Percentiles rank a stretch among this genome's conserved stretches.
Conservation (phyloP, 805 yeast species). For the Zygosaccharomyces pseudorouxii region DNA sequence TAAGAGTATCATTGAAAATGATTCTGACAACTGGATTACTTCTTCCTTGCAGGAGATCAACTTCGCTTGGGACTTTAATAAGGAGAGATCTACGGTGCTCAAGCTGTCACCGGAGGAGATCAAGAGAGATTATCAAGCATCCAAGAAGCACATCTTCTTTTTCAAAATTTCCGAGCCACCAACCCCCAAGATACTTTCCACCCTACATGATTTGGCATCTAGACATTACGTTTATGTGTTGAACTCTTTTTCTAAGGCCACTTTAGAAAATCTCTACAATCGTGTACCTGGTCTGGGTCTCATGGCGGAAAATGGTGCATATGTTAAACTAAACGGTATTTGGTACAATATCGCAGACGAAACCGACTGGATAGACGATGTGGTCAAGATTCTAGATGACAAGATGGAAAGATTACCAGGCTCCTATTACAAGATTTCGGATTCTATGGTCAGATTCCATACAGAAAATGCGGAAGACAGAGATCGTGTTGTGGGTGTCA, state of each 20-base stretch:
- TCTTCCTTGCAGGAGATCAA: constrained; percentile 51
- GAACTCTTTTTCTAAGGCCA: constrained; percentile 58
- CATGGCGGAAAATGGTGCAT: constrained; percentile 89
- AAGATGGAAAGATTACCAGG: constrained; percentile 75
- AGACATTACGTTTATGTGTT: constrained; percentile 66
- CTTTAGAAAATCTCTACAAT: constrained; percentile 63
- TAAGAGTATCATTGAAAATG: constrained; percentile 57
- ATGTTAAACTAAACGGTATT: constrained; percentile 48
- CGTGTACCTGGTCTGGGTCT: constrained; percentile 69
- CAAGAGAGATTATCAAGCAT: constrained; percentile 27
- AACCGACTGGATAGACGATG: constrained; percentile 39
- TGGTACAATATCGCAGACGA: constrained; percentile 65
- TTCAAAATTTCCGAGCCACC: constrained; percentile 51
- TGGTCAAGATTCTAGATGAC: constrained; percentile 32
- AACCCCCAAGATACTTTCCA: constrained; percentile 52
- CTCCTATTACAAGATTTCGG: constrained; percentile 64
- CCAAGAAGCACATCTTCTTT: constrained; percentile 42
- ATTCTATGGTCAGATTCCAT: constrained; percentile 71
- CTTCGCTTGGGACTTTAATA: constrained; percentile 48
- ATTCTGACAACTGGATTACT: constrained; percentile 71
- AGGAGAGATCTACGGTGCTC: constrained; percentile 36
- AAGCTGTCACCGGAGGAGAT: constrained; percentile 33
- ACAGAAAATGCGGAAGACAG: constrained; percentile 61
- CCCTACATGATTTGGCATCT: constrained; percentile 60
- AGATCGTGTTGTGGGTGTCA: constrained; percentile 59